phyloP scores from a whole-genome alignment of 2,329 filamentous ascomycete species.

The Colletotrichum zoysiae region DNA sequence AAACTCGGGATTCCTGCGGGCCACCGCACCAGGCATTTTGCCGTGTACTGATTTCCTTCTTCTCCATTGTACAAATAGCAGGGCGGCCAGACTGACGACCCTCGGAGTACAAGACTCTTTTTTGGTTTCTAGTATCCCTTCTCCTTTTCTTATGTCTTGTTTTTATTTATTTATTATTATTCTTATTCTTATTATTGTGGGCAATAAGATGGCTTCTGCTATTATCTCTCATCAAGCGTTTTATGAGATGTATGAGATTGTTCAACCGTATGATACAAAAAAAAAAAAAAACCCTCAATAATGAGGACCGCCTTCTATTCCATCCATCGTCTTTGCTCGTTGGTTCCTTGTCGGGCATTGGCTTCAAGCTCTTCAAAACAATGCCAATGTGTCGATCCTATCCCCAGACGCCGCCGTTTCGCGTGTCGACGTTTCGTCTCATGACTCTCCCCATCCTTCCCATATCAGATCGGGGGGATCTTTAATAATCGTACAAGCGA shows the following conservation, averaged over 20 bases:
- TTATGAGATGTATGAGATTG: neutral
- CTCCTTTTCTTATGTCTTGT: neutral
- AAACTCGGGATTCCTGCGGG: slow-evolving; percentile 14
- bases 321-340: neutral
- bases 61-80: slow-evolving; percentile 28
- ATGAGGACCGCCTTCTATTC: neutral
- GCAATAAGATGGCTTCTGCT: no score
- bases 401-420: slow-evolving; percentile 14
- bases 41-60: slow-evolving; percentile 17
- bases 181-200: no score
- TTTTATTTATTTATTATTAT: no score
- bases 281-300: neutral
- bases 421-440: slow-evolving; percentile 23
- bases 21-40: slow-evolving; percentile 4
- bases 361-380: slow-evolving; percentile 8
- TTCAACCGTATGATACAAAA: slow-evolving; percentile 14
- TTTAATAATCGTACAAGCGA: slow-evolving; percentile 18
- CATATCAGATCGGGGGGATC: slow-evolving; percentile 1
- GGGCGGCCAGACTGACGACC: neutral
- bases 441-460: slow-evolving; percentile 20
- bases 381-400: slow-evolving; percentile 12
- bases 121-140: neutral
- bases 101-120: slow-evolving; percentile 1
- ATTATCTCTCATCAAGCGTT: neutral
- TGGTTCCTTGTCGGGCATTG: neutral